phyloP scores from a whole-genome alignment of 768 basidiomycete species.

The Suillus weaverae region DNA sequence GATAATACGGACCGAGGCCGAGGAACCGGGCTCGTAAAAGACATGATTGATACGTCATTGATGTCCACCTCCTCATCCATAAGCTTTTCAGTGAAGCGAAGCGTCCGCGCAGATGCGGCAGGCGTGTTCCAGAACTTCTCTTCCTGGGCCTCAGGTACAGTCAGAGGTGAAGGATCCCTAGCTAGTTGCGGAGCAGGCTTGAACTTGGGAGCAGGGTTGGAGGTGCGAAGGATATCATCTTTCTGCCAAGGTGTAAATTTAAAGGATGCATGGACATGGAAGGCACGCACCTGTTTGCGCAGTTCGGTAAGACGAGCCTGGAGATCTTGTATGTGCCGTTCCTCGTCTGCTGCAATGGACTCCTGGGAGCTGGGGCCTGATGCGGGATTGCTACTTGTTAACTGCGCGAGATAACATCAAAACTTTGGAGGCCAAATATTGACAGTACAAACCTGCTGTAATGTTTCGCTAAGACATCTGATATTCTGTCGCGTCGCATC shows the following conservation, averaged over 20 bases:
- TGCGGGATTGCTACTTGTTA: conserved; percentile 19
- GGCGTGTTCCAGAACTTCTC: conserved; percentile 68
- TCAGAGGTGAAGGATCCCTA: conserved; percentile 23
- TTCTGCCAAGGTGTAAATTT: conserved; percentile 21
- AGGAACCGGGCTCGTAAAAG: conserved; percentile 47
- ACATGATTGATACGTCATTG: conserved; percentile 45
- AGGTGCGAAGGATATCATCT: conserved; percentile 26
- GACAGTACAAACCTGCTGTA: conserved; percentile 36
- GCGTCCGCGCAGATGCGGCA: conserved; percentile 48
- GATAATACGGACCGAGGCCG: conserved; percentile 31
- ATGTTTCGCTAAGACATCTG: conserved; percentile 31
- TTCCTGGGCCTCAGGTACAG: conserved; percentile 41
- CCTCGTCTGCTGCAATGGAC: conserved; percentile 39
- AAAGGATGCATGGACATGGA: conserved; percentile 1
- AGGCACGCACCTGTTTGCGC: conserved; percentile 37
- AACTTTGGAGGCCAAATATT: background rate
- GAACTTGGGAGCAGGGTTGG: conserved; percentile 17
- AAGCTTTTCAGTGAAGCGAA: conserved; percentile 64
- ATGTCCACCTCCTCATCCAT: conserved; percentile 65
- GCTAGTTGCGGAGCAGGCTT: conserved; percentile 15
- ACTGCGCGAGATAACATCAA: background rate
- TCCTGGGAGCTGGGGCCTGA: conserved; percentile 25
- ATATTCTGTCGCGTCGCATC: conserved; percentile 39
- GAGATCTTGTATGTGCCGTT: conserved; percentile 42
- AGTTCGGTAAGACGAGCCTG: conserved; percentile 43